phyloP scores from a whole-genome alignment of 768 basidiomycete genomes.

The Podaxis sp. region DNA sequence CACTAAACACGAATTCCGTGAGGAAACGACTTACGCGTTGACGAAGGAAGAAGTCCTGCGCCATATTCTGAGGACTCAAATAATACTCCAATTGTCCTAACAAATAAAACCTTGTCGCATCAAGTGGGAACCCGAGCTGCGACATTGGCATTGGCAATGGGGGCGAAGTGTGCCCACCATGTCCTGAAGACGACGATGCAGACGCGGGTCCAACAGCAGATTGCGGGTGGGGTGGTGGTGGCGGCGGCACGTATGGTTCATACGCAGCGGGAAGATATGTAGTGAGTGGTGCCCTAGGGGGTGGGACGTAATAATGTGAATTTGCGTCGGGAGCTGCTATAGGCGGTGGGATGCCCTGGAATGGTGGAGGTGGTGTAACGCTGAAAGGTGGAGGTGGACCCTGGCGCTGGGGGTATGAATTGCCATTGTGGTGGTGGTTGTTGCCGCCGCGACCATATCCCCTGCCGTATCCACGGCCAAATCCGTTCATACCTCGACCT shows the following conservation, averaged over 20 bases:
- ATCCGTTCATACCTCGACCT: conserved; percentile 31
- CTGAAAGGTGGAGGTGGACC: conserved; percentile 32
- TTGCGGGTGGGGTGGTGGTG: conserved; percentile 25
- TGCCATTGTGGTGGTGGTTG: conserved; percentile 24
- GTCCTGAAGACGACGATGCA: conserved; percentile 2
- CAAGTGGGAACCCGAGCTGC: conserved; percentile 54
- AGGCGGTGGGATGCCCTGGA: conserved; percentile 13
- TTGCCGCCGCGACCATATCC: conserved; percentile 29
- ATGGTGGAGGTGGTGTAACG: conserved; percentile 30
- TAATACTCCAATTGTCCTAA: conserved; percentile 91
- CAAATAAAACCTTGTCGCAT: conserved; percentile 65
- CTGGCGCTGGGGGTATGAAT: conserved; percentile 21
- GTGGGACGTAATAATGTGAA: conserved; percentile 14
- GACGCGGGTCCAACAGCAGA: conserved; percentile 14
- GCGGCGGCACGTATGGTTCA: conserved; percentile 18
- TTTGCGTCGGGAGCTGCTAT: conserved; percentile 4
- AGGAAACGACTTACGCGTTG: conserved; percentile 55
- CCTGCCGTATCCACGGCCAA: conserved; percentile 37
- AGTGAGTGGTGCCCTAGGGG: conserved; percentile 11
- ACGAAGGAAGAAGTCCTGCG: conserved; percentile 81
- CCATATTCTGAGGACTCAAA: conserved; percentile 86
- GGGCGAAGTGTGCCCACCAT: conserved; percentile 18
- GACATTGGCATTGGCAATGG: conserved; percentile 49
- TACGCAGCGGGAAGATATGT: conserved; percentile 16
- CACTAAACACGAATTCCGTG: background rate